Evolutionary conservation across 768 basidiomycete genomes (phyloP), one percentile per base, ranked within the genome.

Genomic region (Mycena amicta): DNA sequence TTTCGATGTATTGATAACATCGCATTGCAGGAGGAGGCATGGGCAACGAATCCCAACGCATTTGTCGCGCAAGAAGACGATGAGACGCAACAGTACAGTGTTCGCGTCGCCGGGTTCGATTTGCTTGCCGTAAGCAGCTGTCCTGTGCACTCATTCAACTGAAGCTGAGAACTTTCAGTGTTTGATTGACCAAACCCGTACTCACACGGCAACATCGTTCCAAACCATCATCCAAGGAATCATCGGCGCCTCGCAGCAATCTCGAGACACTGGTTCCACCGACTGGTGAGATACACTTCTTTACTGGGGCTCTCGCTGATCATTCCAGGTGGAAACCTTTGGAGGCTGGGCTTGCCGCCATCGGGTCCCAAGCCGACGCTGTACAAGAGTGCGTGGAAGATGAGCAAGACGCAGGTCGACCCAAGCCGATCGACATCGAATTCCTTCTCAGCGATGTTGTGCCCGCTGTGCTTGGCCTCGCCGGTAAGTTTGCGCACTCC

Each of bases 1-100:
- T n/a, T n/a, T n/a, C n/a, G n/a, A n/a, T n/a, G n/a, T n/a, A 18
- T 57, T 1, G 4, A 5, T 16, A 28, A 22, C 40, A 13, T 13
- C 45, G 13, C 60, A 12, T 16, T 46, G 13, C 60, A 98, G 94
- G 94, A 95, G 68, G 93, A 95, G 28, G 89, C 85, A 16, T 98
- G 96, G 96, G 83, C 86, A 2, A 84, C 80, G 53, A 90, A 97
- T 65, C 87, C 92, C 3, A 98, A 98, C 64, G 85, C 89, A 3
- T 98, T 98, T 67, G 87, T 98, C 28, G 89, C 90, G 25, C 93
- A 98, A 68, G 95, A 98, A 67, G 93, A 97, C 53, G 96, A 98
- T 59, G 94, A 96, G 60, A 87, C 87, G 1, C 85, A 90, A 53
- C 69, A 80, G 2, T 95, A 94, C 68, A 92, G 90, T 54, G 81